These are phyloP conservation scores for Eutrema heterophyllum DNA, from an alignment of 345 rosid species.

Conservation along the genomic window DNA sequence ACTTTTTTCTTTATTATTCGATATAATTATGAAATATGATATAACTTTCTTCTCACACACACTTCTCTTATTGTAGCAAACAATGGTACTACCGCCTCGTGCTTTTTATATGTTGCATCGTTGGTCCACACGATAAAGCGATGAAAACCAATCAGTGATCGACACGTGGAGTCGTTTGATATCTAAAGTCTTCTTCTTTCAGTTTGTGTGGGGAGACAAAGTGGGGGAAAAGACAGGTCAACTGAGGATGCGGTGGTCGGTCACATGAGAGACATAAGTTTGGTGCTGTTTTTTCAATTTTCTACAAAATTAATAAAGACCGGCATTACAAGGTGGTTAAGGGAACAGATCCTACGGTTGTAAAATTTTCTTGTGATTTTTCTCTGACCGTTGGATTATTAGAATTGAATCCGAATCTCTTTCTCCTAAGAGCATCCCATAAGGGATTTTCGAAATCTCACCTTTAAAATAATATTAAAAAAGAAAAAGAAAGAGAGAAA, in stretches of 20 bases:
- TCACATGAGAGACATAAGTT: slow-evolving; percentile 36
- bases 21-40: background rate
- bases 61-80: slow-evolving; percentile 29
- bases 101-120: slow-evolving; percentile 31
- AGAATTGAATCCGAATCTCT: slow-evolving; percentile 15
- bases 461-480: no score
- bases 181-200: slow-evolving; percentile 15
- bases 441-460: no score
- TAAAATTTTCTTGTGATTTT: slow-evolving; percentile 16
- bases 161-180: slow-evolving; percentile 26
- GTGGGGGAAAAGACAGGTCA: slow-evolving; percentile 39
- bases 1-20: background rate
- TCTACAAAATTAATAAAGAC: slow-evolving; percentile 21
- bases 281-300: slow-evolving; percentile 20
- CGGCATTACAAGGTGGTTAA: slow-evolving; percentile 35
- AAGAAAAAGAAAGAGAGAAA: no score
- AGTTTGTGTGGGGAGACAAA: slow-evolving; percentile 27
- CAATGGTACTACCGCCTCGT: slow-evolving; percentile 22
- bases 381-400: slow-evolving; percentile 22
- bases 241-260: slow-evolving; percentile 36
- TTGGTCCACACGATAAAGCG: slow-evolving; percentile 17
- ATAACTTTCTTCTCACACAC: slow-evolving; percentile 39
- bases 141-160: background rate
- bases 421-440: slow-evolving; percentile 29
- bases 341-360: slow-evolving; percentile 37